Evolutionary conservation across 2,329 filamentous ascomycete species (phyloP).

Genomic region (Penicillium sp.): DNA sequence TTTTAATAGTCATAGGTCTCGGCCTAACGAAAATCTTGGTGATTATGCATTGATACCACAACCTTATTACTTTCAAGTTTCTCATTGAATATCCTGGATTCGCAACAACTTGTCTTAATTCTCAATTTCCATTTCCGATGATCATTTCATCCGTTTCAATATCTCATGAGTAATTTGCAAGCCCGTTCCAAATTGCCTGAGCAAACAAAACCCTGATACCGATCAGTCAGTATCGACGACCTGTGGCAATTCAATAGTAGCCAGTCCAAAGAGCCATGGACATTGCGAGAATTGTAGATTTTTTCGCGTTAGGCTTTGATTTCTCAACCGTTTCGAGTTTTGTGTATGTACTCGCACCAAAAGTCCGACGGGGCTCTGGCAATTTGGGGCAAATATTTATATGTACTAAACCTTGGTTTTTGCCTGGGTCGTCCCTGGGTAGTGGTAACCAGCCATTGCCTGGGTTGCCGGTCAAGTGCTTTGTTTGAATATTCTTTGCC

Average conservation of each 20-base stretch:
- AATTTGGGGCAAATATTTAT: slow-evolving; percentile 5
- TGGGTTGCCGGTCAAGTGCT: too few relatives aligned
- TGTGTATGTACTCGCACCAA: slow-evolving; percentile 4
- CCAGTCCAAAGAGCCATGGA: too few relatives aligned
- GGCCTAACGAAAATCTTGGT: neutral
- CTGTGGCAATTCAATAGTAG: too few relatives aligned
- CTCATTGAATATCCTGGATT: neutral
- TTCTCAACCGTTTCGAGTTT: neutral
- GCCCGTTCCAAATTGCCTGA: too few relatives aligned
- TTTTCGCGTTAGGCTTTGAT: too few relatives aligned
- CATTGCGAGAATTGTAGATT: too few relatives aligned
- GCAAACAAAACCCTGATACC: too few relatives aligned
- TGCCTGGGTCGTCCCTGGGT: neutral
- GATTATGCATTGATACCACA: neutral
- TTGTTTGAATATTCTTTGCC: neutral
- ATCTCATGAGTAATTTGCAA: neutral
- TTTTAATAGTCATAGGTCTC: neutral
- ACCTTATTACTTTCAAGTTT: neutral
- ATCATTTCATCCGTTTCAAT: neutral
- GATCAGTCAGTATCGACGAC: neutral
- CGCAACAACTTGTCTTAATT: neutral
- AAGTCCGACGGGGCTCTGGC: slow-evolving; percentile 5
- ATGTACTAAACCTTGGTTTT: neutral
- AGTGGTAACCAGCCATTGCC: too few relatives aligned
- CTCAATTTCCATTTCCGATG: neutral